A percentile compares a stretch with the other conserved stretches of the same genome.
These are phyloP conservation scores for Myrica gale DNA, from an alignment of 306 rosid species.

Conservation along the genomic window DNA sequence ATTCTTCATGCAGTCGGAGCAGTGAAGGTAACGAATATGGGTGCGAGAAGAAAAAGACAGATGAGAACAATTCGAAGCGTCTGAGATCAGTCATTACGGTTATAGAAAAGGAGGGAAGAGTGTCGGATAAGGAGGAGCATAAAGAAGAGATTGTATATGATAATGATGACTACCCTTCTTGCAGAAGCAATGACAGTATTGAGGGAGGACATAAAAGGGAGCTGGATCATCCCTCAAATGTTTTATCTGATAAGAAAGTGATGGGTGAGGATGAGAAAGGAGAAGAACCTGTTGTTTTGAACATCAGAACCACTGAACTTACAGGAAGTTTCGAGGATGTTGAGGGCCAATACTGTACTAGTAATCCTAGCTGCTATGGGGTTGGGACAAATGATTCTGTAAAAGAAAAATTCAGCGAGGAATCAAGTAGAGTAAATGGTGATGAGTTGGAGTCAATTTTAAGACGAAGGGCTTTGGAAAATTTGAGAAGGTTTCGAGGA, in stretches of 20 bases:
- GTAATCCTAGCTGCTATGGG: constrained; percentile 29
- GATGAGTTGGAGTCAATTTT: constrained; percentile 70
- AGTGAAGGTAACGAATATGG: constrained; percentile 38
- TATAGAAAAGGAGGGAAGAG: constrained; percentile 37
- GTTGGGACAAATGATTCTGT: constrained; percentile 27
- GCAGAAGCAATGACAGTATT: constrained; percentile 65
- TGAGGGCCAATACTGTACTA: constrained; percentile 22
- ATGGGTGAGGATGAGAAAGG: constrained; percentile 38
- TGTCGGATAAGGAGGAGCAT: constrained; percentile 34
- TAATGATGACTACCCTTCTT: constrained; percentile 59
- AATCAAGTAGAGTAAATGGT: constrained; percentile 34
- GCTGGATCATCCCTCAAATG: constrained; percentile 32
- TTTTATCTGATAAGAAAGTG: constrained; percentile 33
- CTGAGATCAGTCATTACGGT: constrained; percentile 65
- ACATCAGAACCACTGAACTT: constrained; percentile 18
- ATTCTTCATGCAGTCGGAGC: constrained; percentile 40
- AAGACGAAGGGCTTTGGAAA: constrained; percentile 80
- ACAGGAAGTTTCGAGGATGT: constrained; percentile 14
- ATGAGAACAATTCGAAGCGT: constrained; percentile 43
- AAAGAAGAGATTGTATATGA: constrained; percentile 64
- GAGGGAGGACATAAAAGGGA: constrained; percentile 54
- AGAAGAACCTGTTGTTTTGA: constrained; percentile 33
- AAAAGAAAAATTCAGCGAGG: constrained; percentile 35
- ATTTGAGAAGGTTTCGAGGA: constrained; percentile 64
- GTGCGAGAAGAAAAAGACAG: constrained; percentile 35